Evolutionary conservation across 73 alveolate genomes (phyloP), one percentile per base, ranked within the genome.

Genomic region (Paraurostyla sp.): DNA sequence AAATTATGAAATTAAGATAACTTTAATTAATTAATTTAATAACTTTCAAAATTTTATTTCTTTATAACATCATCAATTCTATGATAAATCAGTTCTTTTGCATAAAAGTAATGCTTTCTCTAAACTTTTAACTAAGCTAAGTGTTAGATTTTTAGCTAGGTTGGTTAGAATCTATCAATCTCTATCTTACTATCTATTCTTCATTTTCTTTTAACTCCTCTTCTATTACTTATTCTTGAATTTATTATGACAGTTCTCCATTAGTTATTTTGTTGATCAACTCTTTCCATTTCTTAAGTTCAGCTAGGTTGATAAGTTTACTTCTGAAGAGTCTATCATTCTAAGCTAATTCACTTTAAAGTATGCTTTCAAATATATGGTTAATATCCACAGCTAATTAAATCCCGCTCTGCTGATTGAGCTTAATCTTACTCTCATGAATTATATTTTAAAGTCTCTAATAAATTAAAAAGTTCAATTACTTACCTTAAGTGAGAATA

Each of bases 161-260:
- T 65, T 36, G 56, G 38, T 38, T 18, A 38, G 18, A 6, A 13
- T 54, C 69, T 13, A 20, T 13, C 1, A 15, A 38, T 38, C 41
- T 15, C 32, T 32, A 1, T 7, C 6, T 4, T 15, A 38, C 54
- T 35, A 1, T 65, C 35, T 38, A 65, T 11, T 65, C 82, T 13
- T 65, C 82, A 65, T 32, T 33, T 38, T 38, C 18, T 65, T 65
- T 65, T 38, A 56, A 38, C 58, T 65, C 82, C 58, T 65, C 82
- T 65, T 32, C 40, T 15, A 65, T 40, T 6, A 11, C 42, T 1
- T 65, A 22, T 6, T 38, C 32, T 4, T 38, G 4, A 13, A 13
- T 16, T 65, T n/a, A n/a, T n/a, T n/a, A n/a, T n/a, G 3, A 6
- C 23, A 65, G 25, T 38, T 65, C n/a, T 1, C 82, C 82, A n/a